Percentiles rank a stretch among this genome's conserved stretches.
Conservation (phyloP, 257 asterid species). For the Solanum habrochaites region DNA sequence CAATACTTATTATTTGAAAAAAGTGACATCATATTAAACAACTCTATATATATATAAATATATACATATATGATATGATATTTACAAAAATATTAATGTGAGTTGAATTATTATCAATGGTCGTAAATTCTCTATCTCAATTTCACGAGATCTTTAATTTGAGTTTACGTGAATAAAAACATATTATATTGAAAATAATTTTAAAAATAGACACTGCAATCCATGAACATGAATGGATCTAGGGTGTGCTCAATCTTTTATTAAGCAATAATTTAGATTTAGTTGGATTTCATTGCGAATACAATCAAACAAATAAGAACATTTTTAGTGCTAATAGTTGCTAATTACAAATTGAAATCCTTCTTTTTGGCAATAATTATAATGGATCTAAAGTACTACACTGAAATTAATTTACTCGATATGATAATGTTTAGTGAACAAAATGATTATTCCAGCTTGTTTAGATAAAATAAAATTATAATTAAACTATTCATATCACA, state of each 20-base stretch:
- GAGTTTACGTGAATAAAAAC: neutral
- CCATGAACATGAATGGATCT: neutral
- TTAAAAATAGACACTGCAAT: neutral
- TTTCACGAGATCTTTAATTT: neutral
- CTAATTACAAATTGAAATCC: neutral
- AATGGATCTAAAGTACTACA: neutral
- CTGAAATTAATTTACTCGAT: neutral
- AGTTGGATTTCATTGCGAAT: neutral
- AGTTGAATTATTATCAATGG: neutral
- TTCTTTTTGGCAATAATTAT: neutral
- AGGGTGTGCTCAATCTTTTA: neutral
- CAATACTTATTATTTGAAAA: neutral
- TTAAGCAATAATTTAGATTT: neutral
- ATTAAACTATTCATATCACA: neutral
- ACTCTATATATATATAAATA: neutral
- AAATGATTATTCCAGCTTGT: conserved; percentile 1
- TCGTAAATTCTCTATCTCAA: neutral
- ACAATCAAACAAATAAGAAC: neutral
- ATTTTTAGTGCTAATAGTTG: neutral
- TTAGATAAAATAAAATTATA: neutral
- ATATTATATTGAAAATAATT: neutral
- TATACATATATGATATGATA: neutral
- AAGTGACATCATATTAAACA: neutral
- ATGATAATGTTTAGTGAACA: neutral
- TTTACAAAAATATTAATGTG: neutral